Conservation (phyloP, 139 green algal species). For the Asterochloris erici region DNA sequence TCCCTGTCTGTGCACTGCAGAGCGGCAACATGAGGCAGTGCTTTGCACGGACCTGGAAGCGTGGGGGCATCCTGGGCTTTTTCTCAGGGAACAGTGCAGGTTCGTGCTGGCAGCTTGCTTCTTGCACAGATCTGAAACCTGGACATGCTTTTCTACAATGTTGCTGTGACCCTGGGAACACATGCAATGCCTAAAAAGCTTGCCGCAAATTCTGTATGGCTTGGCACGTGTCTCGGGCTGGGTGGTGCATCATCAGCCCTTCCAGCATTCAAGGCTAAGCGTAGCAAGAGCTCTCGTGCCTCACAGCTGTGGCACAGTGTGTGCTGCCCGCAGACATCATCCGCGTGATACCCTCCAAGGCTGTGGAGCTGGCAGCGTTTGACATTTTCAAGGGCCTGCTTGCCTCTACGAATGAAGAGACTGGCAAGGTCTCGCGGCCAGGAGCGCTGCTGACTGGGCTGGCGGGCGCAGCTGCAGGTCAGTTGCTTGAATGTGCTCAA, state of each 20-base stretch:
- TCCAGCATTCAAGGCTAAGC: too few relatives aligned
- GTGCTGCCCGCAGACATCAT: conserved; percentile 31
- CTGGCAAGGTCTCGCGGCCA: background rate
- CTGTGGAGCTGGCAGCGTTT: conserved; percentile 40
- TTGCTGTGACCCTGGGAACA: too few relatives aligned
- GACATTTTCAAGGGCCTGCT: conserved; percentile 35
- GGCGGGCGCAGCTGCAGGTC: conserved; percentile 22
- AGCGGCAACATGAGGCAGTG: conserved; percentile 5
- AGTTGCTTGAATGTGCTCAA: background rate
- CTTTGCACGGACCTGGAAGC: background rate
- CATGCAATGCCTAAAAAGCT: too few relatives aligned
- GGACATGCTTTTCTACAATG: too few relatives aligned
- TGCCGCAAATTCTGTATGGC: too few relatives aligned
- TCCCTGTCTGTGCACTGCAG: background rate
- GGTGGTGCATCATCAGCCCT: too few relatives aligned
- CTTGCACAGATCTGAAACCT: too few relatives aligned
- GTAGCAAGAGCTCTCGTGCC: background rate
- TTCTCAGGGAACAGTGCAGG: conserved; percentile 32
- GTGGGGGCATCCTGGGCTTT: conserved; percentile 17
- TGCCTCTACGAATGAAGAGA: background rate
- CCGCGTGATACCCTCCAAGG: conserved; percentile 33
- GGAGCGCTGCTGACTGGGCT: background rate
- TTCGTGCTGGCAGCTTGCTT: background rate
- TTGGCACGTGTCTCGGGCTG: too few relatives aligned
- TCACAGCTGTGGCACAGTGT: background rate